phyloP scores from a whole-genome alignment of 2,329 filamentous ascomycete species.

The Penicillium paneum region DNA sequence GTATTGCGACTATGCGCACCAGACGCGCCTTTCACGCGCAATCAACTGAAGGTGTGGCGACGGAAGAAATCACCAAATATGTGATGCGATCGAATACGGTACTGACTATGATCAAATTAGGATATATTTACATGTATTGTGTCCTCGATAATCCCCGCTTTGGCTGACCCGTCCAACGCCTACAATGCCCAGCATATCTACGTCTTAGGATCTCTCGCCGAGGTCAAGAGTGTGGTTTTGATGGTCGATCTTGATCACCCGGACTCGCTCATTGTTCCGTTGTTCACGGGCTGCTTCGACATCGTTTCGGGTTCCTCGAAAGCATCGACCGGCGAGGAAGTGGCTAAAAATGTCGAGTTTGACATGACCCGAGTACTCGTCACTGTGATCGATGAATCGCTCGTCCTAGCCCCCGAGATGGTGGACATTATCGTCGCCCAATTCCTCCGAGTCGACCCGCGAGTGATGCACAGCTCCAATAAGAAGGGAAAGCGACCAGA shows the following conservation, averaged over 20 bases:
- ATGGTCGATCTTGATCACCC: slow-evolving; percentile 82
- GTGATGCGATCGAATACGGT: neutral
- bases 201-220: slow-evolving; percentile 80
- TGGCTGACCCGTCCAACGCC: slow-evolving; percentile 80
- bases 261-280: slow-evolving; percentile 71
- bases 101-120: slow-evolving; percentile 44
- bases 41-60: slow-evolving; percentile 75
- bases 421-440: slow-evolving; percentile 94
- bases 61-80: neutral
- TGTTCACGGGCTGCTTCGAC: slow-evolving; percentile 91
- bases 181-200: slow-evolving; percentile 94
- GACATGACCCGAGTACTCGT: slow-evolving; percentile 84
- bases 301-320: slow-evolving; percentile 77
- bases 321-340: slow-evolving; percentile 70
- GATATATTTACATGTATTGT: slow-evolving; percentile 92
- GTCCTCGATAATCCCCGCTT: slow-evolving; percentile 74
- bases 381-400: slow-evolving; percentile 81
- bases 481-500: slow-evolving; percentile 57
- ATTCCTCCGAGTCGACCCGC: slow-evolving; percentile 82
- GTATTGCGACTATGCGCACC: slow-evolving; percentile 90
- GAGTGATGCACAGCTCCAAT: slow-evolving; percentile 49
- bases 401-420: slow-evolving; percentile 72
- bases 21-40: slow-evolving; percentile 85
- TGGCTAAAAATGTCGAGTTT: slow-evolving; percentile 90
- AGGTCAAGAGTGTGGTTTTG: slow-evolving; percentile 91